Percentiles rank a stretch among this genome's conserved stretches.
Conservation (phyloP, 164 flowering plant genomes). For the Nymphaea thermarum region DNA sequence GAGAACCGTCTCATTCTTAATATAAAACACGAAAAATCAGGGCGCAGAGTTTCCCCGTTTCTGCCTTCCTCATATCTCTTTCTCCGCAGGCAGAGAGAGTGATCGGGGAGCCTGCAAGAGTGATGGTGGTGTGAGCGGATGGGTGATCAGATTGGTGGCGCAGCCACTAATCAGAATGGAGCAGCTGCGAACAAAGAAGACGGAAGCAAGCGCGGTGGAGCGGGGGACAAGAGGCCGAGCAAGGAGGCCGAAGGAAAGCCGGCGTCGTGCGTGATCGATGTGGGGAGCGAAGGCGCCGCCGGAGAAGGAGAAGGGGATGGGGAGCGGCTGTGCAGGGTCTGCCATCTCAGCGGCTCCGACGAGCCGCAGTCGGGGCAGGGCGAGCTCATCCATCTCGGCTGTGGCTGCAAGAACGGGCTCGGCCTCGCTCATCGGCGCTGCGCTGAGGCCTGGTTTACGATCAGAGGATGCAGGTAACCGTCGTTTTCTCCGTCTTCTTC, state of each 20-base stretch:
- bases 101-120: neutral
- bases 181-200: too few species aligned
- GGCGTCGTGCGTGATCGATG: neutral
- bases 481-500: neutral
- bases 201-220: neutral
- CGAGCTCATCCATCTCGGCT: constrained; percentile 64
- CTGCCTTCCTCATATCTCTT: neutral
- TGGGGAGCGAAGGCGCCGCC: neutral
- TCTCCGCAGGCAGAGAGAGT: neutral
- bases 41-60: too few species aligned
- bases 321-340: constrained; percentile 66
- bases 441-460: constrained; percentile 89
- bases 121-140: neutral
- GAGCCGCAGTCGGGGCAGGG: constrained; percentile 19
- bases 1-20: too few species aligned
- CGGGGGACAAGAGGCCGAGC: neutral
- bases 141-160: neutral
- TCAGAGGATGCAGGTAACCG: constrained; percentile 77
- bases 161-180: neutral
- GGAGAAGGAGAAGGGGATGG: constrained; percentile 17
- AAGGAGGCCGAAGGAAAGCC: neutral
- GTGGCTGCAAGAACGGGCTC: constrained; percentile 77
- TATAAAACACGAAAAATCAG: too few species aligned
- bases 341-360: constrained; percentile 39
- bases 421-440: constrained; percentile 64